Percentiles rank a stretch among this genome's conserved stretches.
phyloP scores from a whole-genome alignment of 2,329 filamentous ascomycete species.

The Sporothrix humicola region DNA sequence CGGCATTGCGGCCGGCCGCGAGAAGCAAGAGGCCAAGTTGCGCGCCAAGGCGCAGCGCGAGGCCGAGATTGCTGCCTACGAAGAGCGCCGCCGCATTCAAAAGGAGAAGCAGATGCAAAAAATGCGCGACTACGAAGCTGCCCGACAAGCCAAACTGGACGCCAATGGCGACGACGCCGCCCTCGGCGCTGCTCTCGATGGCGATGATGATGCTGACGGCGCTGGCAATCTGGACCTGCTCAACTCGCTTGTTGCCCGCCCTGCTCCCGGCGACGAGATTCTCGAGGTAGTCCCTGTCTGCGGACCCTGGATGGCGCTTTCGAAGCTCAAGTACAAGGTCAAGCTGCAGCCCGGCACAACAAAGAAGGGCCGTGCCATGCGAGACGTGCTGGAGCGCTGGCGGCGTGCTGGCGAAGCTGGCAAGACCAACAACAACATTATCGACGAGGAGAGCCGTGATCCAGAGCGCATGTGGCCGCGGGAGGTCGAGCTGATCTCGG shows the following conservation, averaged over 20 bases:
- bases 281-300: conserved; percentile 69
- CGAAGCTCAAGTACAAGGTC: conserved; percentile 85
- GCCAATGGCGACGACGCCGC: conserved; percentile 65
- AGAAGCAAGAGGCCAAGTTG: conserved; percentile 71
- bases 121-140: conserved; percentile 77
- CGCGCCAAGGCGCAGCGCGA: conserved; percentile 71
- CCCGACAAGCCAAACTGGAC: conserved; percentile 64
- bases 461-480: conserved; percentile 80
- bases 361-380: conserved; percentile 94
- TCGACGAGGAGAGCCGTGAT: conserved; percentile 66
- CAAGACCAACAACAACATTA: conserved; percentile 50
- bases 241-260: conserved; percentile 77
- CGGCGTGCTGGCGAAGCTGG: conserved; percentile 60
- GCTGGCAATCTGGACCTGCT: conserved; percentile 55
- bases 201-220: conserved; percentile 65
- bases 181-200: conserved; percentile 55
- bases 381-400: conserved; percentile 87
- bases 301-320: conserved; percentile 68
- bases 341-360: conserved; percentile 88
- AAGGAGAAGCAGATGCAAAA: conserved; percentile 78
- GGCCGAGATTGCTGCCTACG: conserved; percentile 72
- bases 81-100: conserved; percentile 77
- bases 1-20: conserved; percentile 72
- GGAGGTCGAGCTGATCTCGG: conserved; percentile 84
- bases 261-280: conserved; percentile 81